Evolutionary conservation across 1,139 yeast species (phyloP).

Genomic region (Zygoascus sp.): DNA sequence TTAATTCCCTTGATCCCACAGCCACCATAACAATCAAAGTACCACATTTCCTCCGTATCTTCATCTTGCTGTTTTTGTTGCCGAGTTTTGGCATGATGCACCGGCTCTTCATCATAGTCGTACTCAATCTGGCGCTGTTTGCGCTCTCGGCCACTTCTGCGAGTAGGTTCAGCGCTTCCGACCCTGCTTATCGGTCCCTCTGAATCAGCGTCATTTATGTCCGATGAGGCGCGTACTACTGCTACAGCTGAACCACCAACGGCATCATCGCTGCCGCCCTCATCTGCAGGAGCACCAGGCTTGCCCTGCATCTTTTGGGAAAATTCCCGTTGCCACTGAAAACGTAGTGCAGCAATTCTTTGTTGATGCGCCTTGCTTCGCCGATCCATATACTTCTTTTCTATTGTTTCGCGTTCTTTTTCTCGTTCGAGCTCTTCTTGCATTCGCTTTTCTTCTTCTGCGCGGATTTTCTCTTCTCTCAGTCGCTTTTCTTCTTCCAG

Average conservation of each 20-base stretch:
- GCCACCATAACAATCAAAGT: conserved; percentile 36
- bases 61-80: conserved; percentile 8
- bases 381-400: conserved; percentile 8
- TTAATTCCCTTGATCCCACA: conserved; percentile 40
- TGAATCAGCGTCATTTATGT: not conserved
- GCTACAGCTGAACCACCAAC: no score
- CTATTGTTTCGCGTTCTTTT: not conserved
- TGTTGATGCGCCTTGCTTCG: conserved; percentile 13
- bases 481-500: conserved; percentile 20
- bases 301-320: conserved; percentile 13
- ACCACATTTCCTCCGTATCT: conserved; percentile 33
- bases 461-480: conserved; percentile 16
- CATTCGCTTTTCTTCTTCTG: conserved; percentile 13
- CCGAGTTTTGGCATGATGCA: conserved; percentile 8
- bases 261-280: no score
- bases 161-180: conserved; percentile 3
- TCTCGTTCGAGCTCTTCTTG: conserved; percentile 9
- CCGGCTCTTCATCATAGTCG: conserved; percentile 8
- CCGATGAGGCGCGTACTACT: no score
- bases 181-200: conserved; percentile 5
- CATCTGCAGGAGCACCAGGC: no score
- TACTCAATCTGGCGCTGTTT: conserved; percentile 3
- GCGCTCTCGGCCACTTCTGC: conserved; percentile 10
- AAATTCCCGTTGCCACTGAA: conserved; percentile 10
- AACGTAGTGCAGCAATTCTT: conserved; percentile 11